A percentile compares a stretch with the other conserved stretches of the same genome.
phyloP scores from a whole-genome alignment of 1,284 basidiomycete genomes.

The Malassezia restricta region DNA sequence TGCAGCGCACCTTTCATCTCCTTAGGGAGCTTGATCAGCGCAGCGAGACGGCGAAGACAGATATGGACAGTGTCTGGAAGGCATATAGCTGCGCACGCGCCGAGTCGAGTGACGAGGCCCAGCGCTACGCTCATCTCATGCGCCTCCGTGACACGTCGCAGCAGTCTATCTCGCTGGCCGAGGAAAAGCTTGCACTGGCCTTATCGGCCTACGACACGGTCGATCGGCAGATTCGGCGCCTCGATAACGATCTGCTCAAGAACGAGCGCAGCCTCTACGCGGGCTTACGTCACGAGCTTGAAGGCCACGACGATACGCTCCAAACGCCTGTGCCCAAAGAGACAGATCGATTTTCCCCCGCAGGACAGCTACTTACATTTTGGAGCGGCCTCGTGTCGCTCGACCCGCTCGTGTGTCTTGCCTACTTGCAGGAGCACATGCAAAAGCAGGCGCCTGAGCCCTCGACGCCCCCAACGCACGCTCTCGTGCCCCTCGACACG shows the following conservation, averaged over 20 bases:
- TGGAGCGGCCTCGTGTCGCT: constrained; percentile 14
- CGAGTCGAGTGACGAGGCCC: background rate
- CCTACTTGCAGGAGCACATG: constrained; percentile 9
- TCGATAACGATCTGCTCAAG: constrained; percentile 48
- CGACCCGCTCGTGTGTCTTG: constrained; percentile 13
- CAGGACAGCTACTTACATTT: constrained; percentile 10
- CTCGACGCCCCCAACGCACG: background rate
- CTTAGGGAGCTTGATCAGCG: constrained; percentile 63
- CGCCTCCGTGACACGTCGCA: background rate
- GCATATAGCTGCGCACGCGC: background rate
- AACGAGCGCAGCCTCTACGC: constrained; percentile 32
- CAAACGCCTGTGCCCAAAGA: background rate
- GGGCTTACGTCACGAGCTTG: constrained; percentile 18
- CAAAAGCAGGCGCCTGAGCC: background rate
- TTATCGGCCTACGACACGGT: constrained; percentile 50
- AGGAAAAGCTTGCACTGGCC: constrained; percentile 51
- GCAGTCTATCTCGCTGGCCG: constrained; percentile 20
- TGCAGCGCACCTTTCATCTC: constrained; percentile 66
- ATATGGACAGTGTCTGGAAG: no score
- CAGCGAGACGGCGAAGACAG: background rate
- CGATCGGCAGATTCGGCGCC: constrained; percentile 50
- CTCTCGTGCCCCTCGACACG: background rate
- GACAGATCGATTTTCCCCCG: constrained; percentile 6
- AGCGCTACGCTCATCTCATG: background rate
- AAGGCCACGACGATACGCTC: background rate